Evolutionary conservation across 371 early-diverging fungal genomes (phyloP), one percentile per base, ranked within the genome.

Genomic region (Circinella umbellata): DNA sequence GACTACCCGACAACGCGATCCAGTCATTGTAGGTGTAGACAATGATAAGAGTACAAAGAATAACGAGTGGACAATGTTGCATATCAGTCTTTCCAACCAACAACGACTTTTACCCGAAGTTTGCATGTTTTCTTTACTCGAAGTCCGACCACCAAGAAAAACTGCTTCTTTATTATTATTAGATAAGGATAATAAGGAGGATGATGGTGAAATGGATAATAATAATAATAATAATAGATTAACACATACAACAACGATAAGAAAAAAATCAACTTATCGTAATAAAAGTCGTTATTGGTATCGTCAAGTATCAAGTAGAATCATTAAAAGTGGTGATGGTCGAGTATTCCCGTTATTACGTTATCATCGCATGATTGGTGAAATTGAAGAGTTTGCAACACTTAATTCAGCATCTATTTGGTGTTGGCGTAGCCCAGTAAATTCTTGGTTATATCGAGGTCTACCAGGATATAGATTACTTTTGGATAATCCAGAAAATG

Each of bases 21-120:
- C 69, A 4, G 69, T 69, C 4, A 9, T 39, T 10, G 39, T 69
- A 14, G 69, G 64, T 10, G 69, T 69, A 34, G 64, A 37, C n/a
- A 46, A 64, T 49, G 38, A 34, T 35, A 49, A 57, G 8, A 37
- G 42, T 42, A 42, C 42, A 11, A 42, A n/a, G 13, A 15, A 8
- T 39, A 61, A 54, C 15, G 67, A 66, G 15, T 66, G 67, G 67
- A 66, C 67, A 13, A 37, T 66, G 42, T 34, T 66, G 59, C 38
- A 66, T 59, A 17, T 66, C 15, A 59, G 53, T 15, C 46, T 66
- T 13, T n/a, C 46, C 27, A 57, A 53, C n/a, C 42, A 42, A 42
- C 54, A 65, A 20, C 66, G 46, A 54, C 34, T n/a, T 10, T 18
- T 34, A n/a, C 42, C 48, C 4, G 48, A 46, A n/a, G 65, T 53